phyloP scores from a whole-genome alignment of 768 basidiomycete genomes.

The Lactarius tabidus region DNA sequence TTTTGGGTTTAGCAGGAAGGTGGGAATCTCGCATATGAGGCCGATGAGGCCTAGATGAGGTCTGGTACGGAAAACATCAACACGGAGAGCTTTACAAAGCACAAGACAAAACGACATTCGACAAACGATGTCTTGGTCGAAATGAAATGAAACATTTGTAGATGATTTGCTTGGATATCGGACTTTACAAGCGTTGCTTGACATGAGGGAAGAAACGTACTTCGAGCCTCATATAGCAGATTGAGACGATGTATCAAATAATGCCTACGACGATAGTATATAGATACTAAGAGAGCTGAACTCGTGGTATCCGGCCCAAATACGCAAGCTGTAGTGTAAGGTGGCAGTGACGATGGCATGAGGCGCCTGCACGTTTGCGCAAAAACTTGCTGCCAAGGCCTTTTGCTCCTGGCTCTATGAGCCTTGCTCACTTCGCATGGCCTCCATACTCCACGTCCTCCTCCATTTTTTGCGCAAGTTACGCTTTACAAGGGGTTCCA shows the following conservation, averaged over 20 bases:
- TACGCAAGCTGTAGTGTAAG: not conserved
- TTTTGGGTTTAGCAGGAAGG: no score
- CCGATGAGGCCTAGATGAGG: no score
- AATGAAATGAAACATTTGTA: no score
- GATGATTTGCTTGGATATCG: no score
- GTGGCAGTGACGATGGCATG: not conserved
- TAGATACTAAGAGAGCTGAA: not conserved
- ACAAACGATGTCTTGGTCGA: not conserved
- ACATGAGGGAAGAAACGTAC: no score
- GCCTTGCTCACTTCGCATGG: not conserved
- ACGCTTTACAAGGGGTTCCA: not conserved
- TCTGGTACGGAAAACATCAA: no score
- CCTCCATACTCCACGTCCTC: slow-evolving; percentile 4
- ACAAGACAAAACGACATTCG: no score
- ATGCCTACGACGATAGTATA: not conserved
- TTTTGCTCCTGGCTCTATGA: not conserved
- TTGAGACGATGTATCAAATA: not conserved
- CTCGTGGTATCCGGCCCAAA: not conserved
- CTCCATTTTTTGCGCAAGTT: not conserved
- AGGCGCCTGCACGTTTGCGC: not conserved
- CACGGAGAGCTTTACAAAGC: no score
- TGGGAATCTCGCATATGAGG: no score
- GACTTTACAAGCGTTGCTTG: no score
- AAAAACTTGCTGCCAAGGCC: not conserved
- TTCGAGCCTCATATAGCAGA: no score